Evolutionary conservation across 2,329 filamentous ascomycete species (phyloP), one percentile per base, ranked within the genome.

Genomic region (Aspergillus udagawae): DNA sequence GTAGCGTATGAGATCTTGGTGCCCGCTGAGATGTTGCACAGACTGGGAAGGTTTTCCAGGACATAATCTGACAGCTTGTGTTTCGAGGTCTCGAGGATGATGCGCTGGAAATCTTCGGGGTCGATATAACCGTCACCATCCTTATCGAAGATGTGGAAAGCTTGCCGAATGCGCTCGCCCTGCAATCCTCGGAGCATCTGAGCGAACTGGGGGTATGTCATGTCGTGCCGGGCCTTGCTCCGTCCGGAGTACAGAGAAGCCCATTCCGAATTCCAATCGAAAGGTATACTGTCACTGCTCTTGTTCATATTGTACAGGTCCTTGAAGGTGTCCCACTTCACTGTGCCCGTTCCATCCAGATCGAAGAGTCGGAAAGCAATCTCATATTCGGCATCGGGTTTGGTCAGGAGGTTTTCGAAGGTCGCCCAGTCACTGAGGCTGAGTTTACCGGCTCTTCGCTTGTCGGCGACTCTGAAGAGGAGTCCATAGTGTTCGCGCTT

Each of bases 21-120:
- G 61, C 91, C 88, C 35, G 87, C 82, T 7, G 91, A 91, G 73
- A 97, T 96, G 78, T 97, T 97, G 84, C 93, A 97, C 44, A 99
- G 84, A 0, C 92, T 94, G 61, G 90, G 87, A 49, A 99, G 84
- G 76, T 97, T 93, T 65, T 92, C 87, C 51, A 99, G 83, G 45
- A 99, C 81, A 75, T 99, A 92, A 76, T 99, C 94, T 0, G 93
- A 97, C 61, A 99, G 86, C 84, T 99, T 99, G 81, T 99, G 94
- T 70, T 85, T 88, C 17, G 92, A 87, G 1, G 92, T 97, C 77
- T 96, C 91, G 58, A 90, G 82, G 70, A 99, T 96, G 77, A 99
- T 99, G 76, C 90, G 89, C 81, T 96, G 91, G 76, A 99, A 99
- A 65, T 99, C 89, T 58, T 95, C 89, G 0, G 94, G 92, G 73